A percentile compares a stretch with the other conserved stretches of the same genome.
Evolutionary conservation across 2,329 filamentous ascomycete species (phyloP).

Genomic region (Aureobasidium pullulans): DNA sequence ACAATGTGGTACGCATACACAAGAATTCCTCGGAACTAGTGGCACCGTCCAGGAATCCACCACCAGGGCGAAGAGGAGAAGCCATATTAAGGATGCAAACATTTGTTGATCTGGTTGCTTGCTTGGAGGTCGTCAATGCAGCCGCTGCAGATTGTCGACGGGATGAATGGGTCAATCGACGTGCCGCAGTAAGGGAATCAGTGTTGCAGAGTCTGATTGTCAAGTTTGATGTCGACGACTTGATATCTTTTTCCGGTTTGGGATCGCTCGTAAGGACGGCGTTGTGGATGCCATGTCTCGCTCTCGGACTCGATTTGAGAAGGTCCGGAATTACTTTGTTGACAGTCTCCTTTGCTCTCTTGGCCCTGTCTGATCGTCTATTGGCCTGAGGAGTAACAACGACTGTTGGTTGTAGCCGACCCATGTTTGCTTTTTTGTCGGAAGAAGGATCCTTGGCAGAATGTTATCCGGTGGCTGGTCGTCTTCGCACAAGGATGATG

Average conservation of each 20-base stretch:
- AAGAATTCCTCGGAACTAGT: conserved; percentile 56
- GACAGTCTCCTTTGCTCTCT: conserved; percentile 50
- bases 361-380: conserved; percentile 34
- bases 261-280: conserved; percentile 44
- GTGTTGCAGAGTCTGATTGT: conserved; percentile 41
- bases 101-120: conserved; percentile 23
- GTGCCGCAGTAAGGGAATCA: conserved; percentile 50
- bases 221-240: conserved; percentile 16
- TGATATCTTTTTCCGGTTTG: conserved; percentile 17
- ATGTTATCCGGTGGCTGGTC: background rate
- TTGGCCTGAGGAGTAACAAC: conserved; percentile 18
- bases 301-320: conserved; percentile 46
- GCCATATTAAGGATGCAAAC: conserved; percentile 58
- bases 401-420: conserved; percentile 17
- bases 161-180: conserved; percentile 26
- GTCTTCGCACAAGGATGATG: background rate
- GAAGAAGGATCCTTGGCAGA: conserved; percentile 1
- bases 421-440: conserved; percentile 15
- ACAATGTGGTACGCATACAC: conserved; percentile 53
- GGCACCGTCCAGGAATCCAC: conserved; percentile 53
- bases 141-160: conserved; percentile 15
- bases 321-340: conserved; percentile 54
- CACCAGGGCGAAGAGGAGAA: conserved; percentile 53
- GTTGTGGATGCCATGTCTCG: conserved; percentile 46
- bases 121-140: background rate